These are phyloP conservation scores for Aspergillus sp. DNA, from an alignment of 2,329 filamentous ascomycete species.

Conservation along the genomic window DNA sequence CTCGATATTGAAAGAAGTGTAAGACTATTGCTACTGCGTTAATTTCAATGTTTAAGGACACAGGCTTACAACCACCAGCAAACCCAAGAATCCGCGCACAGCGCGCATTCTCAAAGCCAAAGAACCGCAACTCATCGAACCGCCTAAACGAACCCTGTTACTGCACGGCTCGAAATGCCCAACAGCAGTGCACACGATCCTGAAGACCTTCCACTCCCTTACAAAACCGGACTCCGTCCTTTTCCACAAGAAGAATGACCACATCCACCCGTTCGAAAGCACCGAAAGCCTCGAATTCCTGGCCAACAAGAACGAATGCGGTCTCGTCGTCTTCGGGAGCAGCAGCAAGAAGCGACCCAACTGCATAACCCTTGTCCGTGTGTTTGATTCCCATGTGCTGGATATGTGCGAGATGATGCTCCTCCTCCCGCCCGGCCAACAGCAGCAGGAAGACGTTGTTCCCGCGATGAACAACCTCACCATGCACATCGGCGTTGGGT, in stretches of 20 bases:
- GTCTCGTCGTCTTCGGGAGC: conserved; percentile 72
- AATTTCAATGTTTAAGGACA: conserved; percentile 5
- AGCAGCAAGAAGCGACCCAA: conserved; percentile 95
- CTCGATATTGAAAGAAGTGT: conserved; percentile 40
- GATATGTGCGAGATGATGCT: conserved; percentile 93
- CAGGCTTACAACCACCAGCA: conserved; percentile 35
- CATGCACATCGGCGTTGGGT: conserved; percentile 59
- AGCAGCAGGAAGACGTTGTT: conserved; percentile 36
- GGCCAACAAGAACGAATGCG: conserved; percentile 89
- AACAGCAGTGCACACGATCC: conserved; percentile 69
- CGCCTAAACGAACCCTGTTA: conserved; percentile 82
- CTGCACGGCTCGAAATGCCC: conserved; percentile 81
- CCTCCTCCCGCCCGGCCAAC: conserved; percentile 50
- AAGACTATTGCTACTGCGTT: conserved; percentile 10
- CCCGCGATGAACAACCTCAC: conserved; percentile 48
- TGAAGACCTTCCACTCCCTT: conserved; percentile 76
- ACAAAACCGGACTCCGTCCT: conserved; percentile 78
- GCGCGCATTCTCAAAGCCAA: conserved; percentile 92
- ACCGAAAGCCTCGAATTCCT: conserved; percentile 85
- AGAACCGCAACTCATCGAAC: conserved; percentile 80
- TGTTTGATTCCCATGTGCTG: conserved; percentile 77
- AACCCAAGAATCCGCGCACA: conserved; percentile 75
- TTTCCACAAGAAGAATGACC: conserved; percentile 91
- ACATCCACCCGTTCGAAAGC: conserved; percentile 88
- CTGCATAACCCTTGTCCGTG: conserved; percentile 70